Base-by-base conservation (phyloP, 2,329 filamentous ascomycete genomes). In the Epicoccum nigrum region DNA sequence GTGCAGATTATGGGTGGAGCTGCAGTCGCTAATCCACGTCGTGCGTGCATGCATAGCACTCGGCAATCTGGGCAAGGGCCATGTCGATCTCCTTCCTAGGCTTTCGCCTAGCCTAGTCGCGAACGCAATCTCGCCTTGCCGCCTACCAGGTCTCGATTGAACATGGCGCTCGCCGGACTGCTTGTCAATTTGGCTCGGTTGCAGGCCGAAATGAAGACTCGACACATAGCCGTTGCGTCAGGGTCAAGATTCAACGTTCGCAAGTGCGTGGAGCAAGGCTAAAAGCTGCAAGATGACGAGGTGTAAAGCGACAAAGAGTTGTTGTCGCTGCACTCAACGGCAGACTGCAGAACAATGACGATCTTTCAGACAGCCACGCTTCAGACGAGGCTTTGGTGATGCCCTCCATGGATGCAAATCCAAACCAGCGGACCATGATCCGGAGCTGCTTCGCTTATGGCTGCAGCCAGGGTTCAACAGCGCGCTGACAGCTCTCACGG, bases 281-380 rank as follows among this genome's bases (percentile, higher is more conserved):
- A 15, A n/a, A n/a, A 28, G 31, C 11, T 41, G 51, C 30, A 20
- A 48, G 39, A 25, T 47, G 48, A 28, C 21, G 47, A 33, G 17
- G 11, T 2, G 21, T 11, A 13, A 34, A 35, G 37, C 25, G n/a
- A 39, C 32, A 31, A 37, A 7, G 4, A 11, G 12, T 13, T 17
- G 32, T 8, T 51, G 42, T 17, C 27, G 48, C 27, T 39, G 49
- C 43, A 43, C 19, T 47, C 17, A 27, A 33, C 25, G 27, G 34
- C 37, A 28, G 33, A 35, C 31, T 34, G 21, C 45, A 33, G 21
- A 25, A 49, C 45, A 21, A 55, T 64, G 64, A 67, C 64, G 63
- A 56, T 39, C 19, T 61, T 56, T 59, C 63, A 67, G 59, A 63
- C 61, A 65, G 63, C 64, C 64, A 67, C 64, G 49, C 2, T 39